Conservation (phyloP, 805 yeast species). For the Suhomyces tanzawaensis region DNA sequence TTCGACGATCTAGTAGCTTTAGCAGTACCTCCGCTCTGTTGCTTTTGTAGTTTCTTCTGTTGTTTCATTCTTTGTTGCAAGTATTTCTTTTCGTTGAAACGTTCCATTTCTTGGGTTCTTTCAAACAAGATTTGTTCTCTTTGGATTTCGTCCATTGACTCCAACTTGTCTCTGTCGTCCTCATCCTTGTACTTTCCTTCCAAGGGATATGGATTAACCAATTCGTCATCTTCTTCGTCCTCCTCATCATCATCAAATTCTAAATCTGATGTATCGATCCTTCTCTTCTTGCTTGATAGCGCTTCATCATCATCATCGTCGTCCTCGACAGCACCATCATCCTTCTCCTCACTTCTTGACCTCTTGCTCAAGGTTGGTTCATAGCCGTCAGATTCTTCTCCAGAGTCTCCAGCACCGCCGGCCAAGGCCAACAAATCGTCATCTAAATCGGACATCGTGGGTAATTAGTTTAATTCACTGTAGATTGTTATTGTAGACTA, state of each 20-base stretch:
- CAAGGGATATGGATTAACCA: slow-evolving; percentile 80
- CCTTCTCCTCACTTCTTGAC: slow-evolving; percentile 24
- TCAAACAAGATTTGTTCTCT: slow-evolving; percentile 90
- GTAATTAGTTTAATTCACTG: background rate
- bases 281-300: slow-evolving; percentile 29
- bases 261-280: slow-evolving; percentile 9
- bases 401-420: slow-evolving; percentile 36
- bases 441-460: slow-evolving; percentile 74
- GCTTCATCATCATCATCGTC: slow-evolving; percentile 31
- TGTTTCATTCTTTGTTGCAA: slow-evolving; percentile 78
- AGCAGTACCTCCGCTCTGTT: slow-evolving; percentile 3
- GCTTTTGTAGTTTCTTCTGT: slow-evolving; percentile 28
- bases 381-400: slow-evolving; percentile 50
- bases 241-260: slow-evolving; percentile 22
- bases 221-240: slow-evolving; percentile 34
- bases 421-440: slow-evolving; percentile 97
- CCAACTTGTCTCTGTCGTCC: slow-evolving; percentile 60
- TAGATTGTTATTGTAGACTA: background rate
- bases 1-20: slow-evolving; percentile 39
- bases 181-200: slow-evolving; percentile 90
- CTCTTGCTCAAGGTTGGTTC: slow-evolving; percentile 21
- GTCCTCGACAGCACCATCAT: slow-evolving; percentile 17
- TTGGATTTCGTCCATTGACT: slow-evolving; percentile 85
- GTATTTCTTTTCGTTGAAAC: slow-evolving; percentile 77
- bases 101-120: slow-evolving; percentile 88